A percentile compares a stretch with the other conserved stretches of the same genome.
phyloP scores from a whole-genome alignment of 1,284 basidiomycete species.

The Boletellus sp. region DNA sequence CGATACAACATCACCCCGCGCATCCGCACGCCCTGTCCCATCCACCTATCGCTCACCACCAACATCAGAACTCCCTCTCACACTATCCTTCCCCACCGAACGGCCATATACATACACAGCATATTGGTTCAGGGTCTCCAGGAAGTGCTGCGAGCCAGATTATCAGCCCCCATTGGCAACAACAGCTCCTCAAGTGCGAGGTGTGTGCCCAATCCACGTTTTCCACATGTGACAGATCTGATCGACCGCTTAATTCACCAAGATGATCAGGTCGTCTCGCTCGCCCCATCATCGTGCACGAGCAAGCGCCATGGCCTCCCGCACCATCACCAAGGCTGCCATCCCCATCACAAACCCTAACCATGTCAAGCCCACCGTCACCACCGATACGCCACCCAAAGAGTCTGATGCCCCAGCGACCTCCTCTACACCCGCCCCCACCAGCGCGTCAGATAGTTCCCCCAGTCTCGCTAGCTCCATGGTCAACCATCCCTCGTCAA shows the following conservation, averaged over 20 bases:
- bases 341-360: slow-evolving; percentile 85
- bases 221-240: slow-evolving; percentile 15
- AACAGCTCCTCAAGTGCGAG: slow-evolving; percentile 78
- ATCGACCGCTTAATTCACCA: slow-evolving; percentile 19
- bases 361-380: slow-evolving; percentile 46
- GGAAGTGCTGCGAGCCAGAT: slow-evolving; percentile 55
- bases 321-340: slow-evolving; percentile 73
- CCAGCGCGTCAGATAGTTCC: slow-evolving; percentile 38
- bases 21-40: slow-evolving; percentile 48
- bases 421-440: slow-evolving; percentile 33
- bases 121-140: slow-evolving; percentile 64
- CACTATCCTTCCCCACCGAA: slow-evolving; percentile 70
- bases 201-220: slow-evolving; percentile 40
- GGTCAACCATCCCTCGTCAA: slow-evolving; percentile 72
- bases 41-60: slow-evolving; percentile 62
- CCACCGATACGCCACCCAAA: slow-evolving; percentile 29
- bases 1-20: slow-evolving; percentile 59
- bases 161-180: slow-evolving; percentile 74
- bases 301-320: slow-evolving; percentile 74
- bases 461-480: slow-evolving; percentile 36
- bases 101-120: slow-evolving; percentile 54
- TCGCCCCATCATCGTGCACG: slow-evolving; percentile 79
- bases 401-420: slow-evolving; percentile 24
- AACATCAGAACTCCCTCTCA: slow-evolving; percentile 71
- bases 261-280: slow-evolving; percentile 74